Evolutionary conservation across 78 protist species (phyloP).

Genomic region (slime mould (Dictyostelium discoideum)): dicty_2.7 NC_007088.5:127501-128000

Average conservation of each 20-base stretch:
- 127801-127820: background rate
- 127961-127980: conserved; percentile 4
- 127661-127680: background rate
- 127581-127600: background rate
- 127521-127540: conserved; percentile 24
- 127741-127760: background rate
- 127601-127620: background rate
- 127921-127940: background rate
- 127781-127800: background rate
- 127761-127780: background rate
- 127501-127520: background rate
- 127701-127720: background rate
- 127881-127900: background rate
- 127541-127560: conserved; percentile 1
- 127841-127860: background rate
- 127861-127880: conserved; percentile 14
- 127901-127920: background rate
- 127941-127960: conserved; percentile 19
- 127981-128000: background rate
- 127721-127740: background rate
- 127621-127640: background rate
- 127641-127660: background rate
- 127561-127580: conserved; percentile 1
- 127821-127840: background rate
- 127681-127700: background rate